Percentiles rank a stretch among this genome's conserved stretches.
These are phyloP conservation scores for Primulina eburnea DNA, from an alignment of 257 asterid species.

Conservation along the genomic window DNA sequence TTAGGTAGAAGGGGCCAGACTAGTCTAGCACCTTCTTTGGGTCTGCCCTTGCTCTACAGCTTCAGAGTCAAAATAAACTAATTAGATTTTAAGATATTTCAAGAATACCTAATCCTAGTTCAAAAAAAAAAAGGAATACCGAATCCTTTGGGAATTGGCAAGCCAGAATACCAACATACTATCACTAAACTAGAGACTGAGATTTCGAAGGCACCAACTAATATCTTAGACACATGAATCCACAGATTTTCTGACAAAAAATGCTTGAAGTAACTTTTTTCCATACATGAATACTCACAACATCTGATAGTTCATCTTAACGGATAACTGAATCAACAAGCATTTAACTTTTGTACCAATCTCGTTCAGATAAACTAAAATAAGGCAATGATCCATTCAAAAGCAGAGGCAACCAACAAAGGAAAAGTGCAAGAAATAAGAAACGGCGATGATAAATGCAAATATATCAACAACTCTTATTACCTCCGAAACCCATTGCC, in stretches of 20 bases:
- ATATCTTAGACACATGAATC: conserved; percentile 12
- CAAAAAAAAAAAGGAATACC: too few species aligned
- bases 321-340: conserved; percentile 16
- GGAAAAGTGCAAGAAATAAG: conserved; percentile 14
- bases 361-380: conserved; percentile 12
- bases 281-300: conserved; percentile 4
- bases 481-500: conserved; percentile 99
- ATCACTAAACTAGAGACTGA: not conserved
- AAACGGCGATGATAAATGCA: conserved; percentile 14
- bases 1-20: too few species aligned
- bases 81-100: not conserved
- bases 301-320: conserved; percentile 17
- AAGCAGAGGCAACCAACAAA: conserved; percentile 17
- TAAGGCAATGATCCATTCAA: conserved; percentile 17
- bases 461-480: conserved; percentile 13
- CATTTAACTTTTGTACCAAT: conserved; percentile 16
- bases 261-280: conserved; percentile 11
- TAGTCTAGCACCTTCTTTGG: too few species aligned
- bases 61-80: not conserved
- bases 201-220: conserved; percentile 10
- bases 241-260: conserved; percentile 2
- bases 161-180: not conserved
- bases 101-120: not conserved
- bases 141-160: not conserved
- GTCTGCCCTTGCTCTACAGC: not conserved